Base-by-base conservation (phyloP, 805 yeast genomes). In the Candida nitratophila region DNA sequence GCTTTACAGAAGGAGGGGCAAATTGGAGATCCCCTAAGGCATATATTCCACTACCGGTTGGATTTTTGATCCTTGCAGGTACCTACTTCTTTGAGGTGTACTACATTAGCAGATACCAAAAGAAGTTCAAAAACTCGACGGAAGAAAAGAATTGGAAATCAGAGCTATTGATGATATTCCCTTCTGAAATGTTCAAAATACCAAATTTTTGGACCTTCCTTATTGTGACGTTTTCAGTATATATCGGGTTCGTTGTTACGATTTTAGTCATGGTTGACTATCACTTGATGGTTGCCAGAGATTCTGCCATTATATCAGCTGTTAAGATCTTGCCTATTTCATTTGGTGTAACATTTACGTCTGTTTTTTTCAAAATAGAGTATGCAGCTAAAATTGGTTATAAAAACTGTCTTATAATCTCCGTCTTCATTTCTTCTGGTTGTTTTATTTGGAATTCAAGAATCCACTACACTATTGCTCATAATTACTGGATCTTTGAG, bases 1-100 rank as follows among this genome's bases (percentile, higher is more conserved):
- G 75, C 0, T 56, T 73, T 39, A 70, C 73, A 0, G 69, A 71
- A 48, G 74, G 73, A 20, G 76, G 76, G 20, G 62, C 61, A 5
- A 52, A 54, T 0, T 73, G 78, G 77, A 55, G 56, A 4, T 44
- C 59, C 1, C 69, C 77, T 1, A 51, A 56, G 16, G 67, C 69
- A 1, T 71, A 70, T 47, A 70, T 69, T 15, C 64, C 76, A 0
- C 46, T 73, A 1, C 55, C 66, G 1, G 45, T 73, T 41, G 77
- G 76, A 1, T 40, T 64, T 12, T 20, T 66, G 3, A 41, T 65
- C n/a, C 40, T 68, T 3, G 16, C 57, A 6, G 27, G 41, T 5
- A 60, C 55, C 34, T 49, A 63, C 24, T 19, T 57, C 4, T 65
- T 57, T 53, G 77, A 71, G 50, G 46, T 49, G 10, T 16, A 42